A percentile compares a stretch with the other conserved stretches of the same genome.
Evolutionary conservation across 257 asterid species (phyloP).

Genomic region (Fraxinus anomala): DNA sequence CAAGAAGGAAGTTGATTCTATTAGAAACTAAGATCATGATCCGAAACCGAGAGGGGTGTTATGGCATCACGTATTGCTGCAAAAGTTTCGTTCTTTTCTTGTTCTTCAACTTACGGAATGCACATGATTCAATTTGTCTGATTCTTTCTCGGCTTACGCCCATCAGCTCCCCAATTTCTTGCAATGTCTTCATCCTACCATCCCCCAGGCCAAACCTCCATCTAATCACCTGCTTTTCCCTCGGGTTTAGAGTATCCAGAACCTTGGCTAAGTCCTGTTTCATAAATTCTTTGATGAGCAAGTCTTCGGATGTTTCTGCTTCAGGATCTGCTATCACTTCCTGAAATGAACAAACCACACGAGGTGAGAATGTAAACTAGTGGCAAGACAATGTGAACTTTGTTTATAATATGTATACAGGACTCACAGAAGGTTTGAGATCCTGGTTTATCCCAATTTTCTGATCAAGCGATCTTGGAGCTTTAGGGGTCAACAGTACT

Average conservation of each 20-base stretch:
- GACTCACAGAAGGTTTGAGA: slow-evolving; percentile 77
- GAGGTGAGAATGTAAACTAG: slow-evolving; percentile 4
- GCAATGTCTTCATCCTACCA: slow-evolving; percentile 83
- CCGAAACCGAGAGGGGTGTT: slow-evolving; percentile 1
- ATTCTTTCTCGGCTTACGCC: slow-evolving; percentile 94
- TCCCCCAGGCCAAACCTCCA: slow-evolving; percentile 88
- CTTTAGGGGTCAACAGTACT: slow-evolving; percentile 77
- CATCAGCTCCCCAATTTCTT: slow-evolving; percentile 92
- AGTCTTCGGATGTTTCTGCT: slow-evolving; percentile 77
- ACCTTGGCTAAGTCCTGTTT: slow-evolving; percentile 75
- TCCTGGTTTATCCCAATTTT: slow-evolving; percentile 70
- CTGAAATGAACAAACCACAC: slow-evolving; percentile 35
- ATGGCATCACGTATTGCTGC: slow-evolving; percentile 65
- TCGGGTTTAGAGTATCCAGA: slow-evolving; percentile 66
- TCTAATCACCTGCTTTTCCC: slow-evolving; percentile 77
- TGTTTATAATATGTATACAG: slow-evolving; percentile 4
- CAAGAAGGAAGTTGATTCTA: slow-evolving; percentile 38
- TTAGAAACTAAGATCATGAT: slow-evolving; percentile 1
- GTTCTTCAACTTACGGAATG: slow-evolving; percentile 89
- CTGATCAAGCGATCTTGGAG: slow-evolving; percentile 96
- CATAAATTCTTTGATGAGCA: slow-evolving; percentile 74
- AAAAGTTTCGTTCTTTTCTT: slow-evolving; percentile 77
- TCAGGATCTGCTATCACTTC: slow-evolving; percentile 87
- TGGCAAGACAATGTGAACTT: neutral
- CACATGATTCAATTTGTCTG: slow-evolving; percentile 81